Percentiles rank a stretch among this genome's conserved stretches.
Evolutionary conservation across 225 moss, liverwort and hornwort species (phyloP).

Genomic region (Straminergon stramineum): DNA sequence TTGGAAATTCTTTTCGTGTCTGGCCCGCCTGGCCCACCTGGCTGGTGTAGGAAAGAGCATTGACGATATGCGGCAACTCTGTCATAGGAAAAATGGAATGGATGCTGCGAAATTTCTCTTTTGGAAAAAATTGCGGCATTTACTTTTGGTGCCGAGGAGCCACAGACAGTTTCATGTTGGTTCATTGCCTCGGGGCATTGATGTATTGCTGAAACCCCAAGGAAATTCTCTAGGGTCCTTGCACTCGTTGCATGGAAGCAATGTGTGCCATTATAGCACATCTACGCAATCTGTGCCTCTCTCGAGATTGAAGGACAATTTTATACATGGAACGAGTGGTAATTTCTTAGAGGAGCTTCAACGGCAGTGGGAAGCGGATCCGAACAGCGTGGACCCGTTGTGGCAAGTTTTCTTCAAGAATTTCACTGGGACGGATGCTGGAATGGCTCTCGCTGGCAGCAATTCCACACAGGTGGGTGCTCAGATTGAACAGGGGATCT

Average conservation of each 20-base stretch:
- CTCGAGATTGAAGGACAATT: conserved; percentile 72
- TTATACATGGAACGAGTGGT: conserved; percentile 78
- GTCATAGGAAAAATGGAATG: neutral
- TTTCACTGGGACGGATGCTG: conserved; percentile 56
- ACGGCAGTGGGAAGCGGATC: conserved; percentile 74
- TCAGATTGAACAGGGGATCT: neutral
- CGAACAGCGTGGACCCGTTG: conserved; percentile 63
- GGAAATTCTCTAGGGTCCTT: neutral
- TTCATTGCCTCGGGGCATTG: neutral
- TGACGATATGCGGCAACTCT: neutral
- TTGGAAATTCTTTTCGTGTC: neutral
- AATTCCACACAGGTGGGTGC: conserved; percentile 18
- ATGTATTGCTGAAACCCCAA: neutral
- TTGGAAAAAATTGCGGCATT: neutral
- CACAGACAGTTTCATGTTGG: neutral
- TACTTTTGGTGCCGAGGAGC: neutral
- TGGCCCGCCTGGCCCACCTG: neutral
- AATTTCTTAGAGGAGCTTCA: conserved; percentile 84
- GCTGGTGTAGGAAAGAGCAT: neutral
- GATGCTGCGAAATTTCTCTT: neutral
- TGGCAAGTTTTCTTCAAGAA: conserved; percentile 86
- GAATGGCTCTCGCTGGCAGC: conserved; percentile 1
- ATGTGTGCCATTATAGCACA: conserved; percentile 1
- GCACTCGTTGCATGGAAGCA: neutral
- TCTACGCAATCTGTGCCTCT: conserved; percentile 47